Evolutionary conservation across 192 early-diverging fungal species (phyloP).

Genomic region (Phlyctochytrium arcticum): DNA sequence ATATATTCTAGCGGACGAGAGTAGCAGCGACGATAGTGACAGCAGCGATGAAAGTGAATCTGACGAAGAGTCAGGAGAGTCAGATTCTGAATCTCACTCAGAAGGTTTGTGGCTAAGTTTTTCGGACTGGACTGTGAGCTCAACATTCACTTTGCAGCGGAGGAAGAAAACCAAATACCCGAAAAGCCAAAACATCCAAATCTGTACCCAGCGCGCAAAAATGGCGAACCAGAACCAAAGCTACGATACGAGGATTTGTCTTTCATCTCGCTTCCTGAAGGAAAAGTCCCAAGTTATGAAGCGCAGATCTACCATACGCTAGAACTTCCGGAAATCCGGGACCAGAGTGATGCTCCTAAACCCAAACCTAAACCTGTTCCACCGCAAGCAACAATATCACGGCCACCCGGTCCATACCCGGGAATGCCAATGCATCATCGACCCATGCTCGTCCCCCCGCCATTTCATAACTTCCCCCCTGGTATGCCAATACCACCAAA

Average conservation of each 20-base stretch:
- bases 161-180: neutral
- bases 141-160: neutral
- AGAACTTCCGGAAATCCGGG: conserved; percentile 36
- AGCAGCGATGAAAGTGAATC: conserved; percentile 18
- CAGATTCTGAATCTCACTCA: no score
- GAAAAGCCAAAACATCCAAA: neutral
- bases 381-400: neutral
- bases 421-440: no score
- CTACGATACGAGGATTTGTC: conserved; percentile 12
- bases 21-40: conserved; percentile 13
- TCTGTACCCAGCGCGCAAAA: no score
- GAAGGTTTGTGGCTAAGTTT: no score
- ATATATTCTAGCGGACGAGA: conserved; percentile 9
- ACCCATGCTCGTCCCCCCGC: no score
- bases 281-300: conserved; percentile 21
- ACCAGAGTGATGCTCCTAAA: conserved; percentile 2
- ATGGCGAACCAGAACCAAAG: neutral
- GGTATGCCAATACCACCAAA: neutral
- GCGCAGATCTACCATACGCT: conserved; percentile 42
- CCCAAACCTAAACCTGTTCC: neutral
- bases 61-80: no score
- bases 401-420: neutral
- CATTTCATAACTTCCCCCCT: no score
- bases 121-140: no score
- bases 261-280: conserved; percentile 30